Base-by-base conservation (phyloP, 2,329 filamentous ascomycete genomes). In the Teratosphaeria zuluensis region DNA sequence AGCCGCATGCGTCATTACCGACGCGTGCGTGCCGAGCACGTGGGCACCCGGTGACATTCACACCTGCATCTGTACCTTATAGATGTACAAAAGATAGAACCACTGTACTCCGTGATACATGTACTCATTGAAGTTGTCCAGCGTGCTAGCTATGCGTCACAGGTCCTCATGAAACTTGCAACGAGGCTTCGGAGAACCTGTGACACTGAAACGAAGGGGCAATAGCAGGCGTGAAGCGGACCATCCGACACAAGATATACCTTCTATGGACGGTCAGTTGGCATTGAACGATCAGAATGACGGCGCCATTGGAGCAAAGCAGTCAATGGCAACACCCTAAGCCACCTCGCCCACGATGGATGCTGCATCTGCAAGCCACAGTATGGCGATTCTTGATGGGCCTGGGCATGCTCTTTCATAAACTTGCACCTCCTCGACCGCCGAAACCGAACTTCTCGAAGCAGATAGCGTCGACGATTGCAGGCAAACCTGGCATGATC, bases 401-500 rank as follows among this genome's bases (percentile, higher is more conserved):
- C 59, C 79, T 88, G 58, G 86, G 85, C 67, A 88, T 89, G 85
- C 76, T 81, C 60, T 74, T 89, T 46, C 86, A 90, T 69, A 81
- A 79, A 57, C 73, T 85, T 60, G 81, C 85, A 0, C 74, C 78
- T 51, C 84, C 85, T 6, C 77, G 80, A 55, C 84, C 86, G 5
- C 83, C 84, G 1, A 75, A 74, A 33, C 84, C 85, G 1, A 73
- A 78, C 32, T 89, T 89, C 73, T 77, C 77, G 53, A 80, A 78
- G 52, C 76, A 76, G 19, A 79, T 89, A 33, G 71, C 77, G 30
- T 79, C 78, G 59, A 80, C 75, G 60, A 72, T 77, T 55, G 78
- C 74, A 46, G 76, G 72, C 4, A 69, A 71, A 51, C 71, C 73
- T 56, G 78, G 79, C 51, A 67, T 71, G 35, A 79, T 86, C 58